Base-by-base conservation (phyloP, 2,329 filamentous ascomycete species). In the Amylocarpus encephaloides region DNA sequence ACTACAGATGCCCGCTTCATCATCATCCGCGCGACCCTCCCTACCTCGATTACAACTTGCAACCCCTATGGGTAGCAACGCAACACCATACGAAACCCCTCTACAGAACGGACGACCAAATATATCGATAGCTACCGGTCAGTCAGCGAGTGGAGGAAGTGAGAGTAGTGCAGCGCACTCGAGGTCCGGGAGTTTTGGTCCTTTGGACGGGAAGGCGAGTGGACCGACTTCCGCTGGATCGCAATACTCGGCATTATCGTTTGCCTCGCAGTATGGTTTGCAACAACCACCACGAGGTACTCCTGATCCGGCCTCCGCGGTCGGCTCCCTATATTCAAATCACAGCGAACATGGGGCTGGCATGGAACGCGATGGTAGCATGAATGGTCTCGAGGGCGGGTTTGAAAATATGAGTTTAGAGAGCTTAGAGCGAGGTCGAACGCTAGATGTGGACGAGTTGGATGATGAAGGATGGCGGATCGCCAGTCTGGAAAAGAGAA, bases 401-500 rank as follows among this genome's bases (percentile, higher is more conserved):
- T 82, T 96, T 51, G 89, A 94, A 58, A 84, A 91, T 67, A 70
- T 95, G 61, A 86, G 81, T 42, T 38, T 53, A 80, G 50, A 52
- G 62, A 86, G 81, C 44, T 67, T 93, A 41, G 90, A 95, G 59
- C 90, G 85, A 68, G 89, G 89, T 33, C 78, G 88, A 56, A 86
- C 84, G 19, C 72, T 92, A 35, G 93, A 98, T 67, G 92, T 95
- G 3, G 92, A 96, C 62, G 92, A 97, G 59, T 72, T 98, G 43
- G 92, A 97, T 65, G 91, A 96, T 62, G 88, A 95, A 56, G 90
- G 89, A 16, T 98, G 93, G 93, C 83, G 87, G 65, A 91, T 94
- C 46, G 93, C 92, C 10, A 95, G 90, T 65, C 80, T 87, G 67
- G 88, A 95, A 66, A 86, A 88, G 59, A 81, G 90, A 62, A 94